Conservation (phyloP, 805 yeast genomes). For the Saturnispora saitoi region DNA sequence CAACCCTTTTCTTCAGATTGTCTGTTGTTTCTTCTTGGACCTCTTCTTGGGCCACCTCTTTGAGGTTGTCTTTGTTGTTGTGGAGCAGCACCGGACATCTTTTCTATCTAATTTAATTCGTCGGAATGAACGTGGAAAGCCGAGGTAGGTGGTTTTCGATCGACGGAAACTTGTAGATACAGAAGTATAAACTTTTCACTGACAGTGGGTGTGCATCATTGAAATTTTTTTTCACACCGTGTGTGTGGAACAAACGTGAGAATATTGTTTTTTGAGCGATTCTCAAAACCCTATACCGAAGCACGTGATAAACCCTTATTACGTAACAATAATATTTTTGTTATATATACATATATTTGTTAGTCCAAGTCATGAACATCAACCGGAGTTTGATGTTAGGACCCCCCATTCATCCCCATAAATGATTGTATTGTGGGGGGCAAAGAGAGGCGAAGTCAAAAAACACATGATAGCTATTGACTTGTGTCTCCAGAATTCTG, state of each 20-base stretch:
- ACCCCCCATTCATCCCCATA: too few species aligned
- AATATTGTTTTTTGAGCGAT: not conserved
- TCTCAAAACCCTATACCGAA: not conserved
- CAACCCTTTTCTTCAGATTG: slow-evolving; percentile 97
- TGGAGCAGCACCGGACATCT: slow-evolving; percentile 34
- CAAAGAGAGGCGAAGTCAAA: too few species aligned
- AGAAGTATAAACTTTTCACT: not conserved
- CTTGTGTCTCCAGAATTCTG: too few species aligned
- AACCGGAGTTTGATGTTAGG: too few species aligned
- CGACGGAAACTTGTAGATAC: slow-evolving; percentile 30
- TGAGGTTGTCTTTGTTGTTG: slow-evolving; percentile 25
- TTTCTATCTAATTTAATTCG: slow-evolving; percentile 19
- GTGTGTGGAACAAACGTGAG: not conserved
- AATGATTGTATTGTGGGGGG: too few species aligned
- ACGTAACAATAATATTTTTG: not conserved
- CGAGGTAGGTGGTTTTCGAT: slow-evolving; percentile 63
- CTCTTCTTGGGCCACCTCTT: slow-evolving; percentile 53
- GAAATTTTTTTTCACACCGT: not conserved
- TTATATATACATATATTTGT: too few species aligned
- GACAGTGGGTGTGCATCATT: not conserved
- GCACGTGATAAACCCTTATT: not conserved
- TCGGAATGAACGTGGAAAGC: slow-evolving; percentile 67
- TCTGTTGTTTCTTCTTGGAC: slow-evolving; percentile 56
- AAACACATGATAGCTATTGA: too few species aligned
- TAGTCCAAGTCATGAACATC: too few species aligned